Percentiles rank a stretch among this genome's conserved stretches.
Conservation (phyloP, 345 rosid genomes). For the Lepidium didymum region DNA sequence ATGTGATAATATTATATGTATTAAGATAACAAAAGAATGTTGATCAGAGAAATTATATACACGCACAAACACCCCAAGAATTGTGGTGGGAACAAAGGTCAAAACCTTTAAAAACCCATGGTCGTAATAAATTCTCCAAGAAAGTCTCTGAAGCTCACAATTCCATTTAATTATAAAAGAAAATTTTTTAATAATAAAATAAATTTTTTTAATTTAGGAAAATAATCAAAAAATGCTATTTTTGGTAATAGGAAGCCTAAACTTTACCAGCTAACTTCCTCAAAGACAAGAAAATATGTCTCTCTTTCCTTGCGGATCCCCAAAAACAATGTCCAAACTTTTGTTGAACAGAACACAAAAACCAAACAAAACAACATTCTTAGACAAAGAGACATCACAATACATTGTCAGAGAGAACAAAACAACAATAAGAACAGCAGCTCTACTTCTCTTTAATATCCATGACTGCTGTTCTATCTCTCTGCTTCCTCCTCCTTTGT, state of each 20-base stretch:
- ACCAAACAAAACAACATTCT: conserved; percentile 10
- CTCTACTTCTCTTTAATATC: conserved; percentile 7
- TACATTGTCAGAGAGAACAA: neutral
- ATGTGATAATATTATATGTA: no score
- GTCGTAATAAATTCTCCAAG: conserved; percentile 10
- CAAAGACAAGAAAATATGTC: conserved; percentile 14
- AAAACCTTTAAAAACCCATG: conserved; percentile 12
- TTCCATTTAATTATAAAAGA: neutral
- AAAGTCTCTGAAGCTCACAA: conserved; percentile 17
- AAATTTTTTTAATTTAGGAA: conserved; percentile 6
- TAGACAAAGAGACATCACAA: neutral
- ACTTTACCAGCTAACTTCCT: conserved; percentile 15
- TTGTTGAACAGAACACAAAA: conserved; percentile 17
- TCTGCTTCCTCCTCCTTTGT: conserved; percentile 3
- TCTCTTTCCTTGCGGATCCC: neutral
- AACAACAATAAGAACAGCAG: conserved; percentile 19
- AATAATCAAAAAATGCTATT: neutral
- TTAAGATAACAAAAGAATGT: no score
- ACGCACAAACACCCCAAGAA: neutral
- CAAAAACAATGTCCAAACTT: conserved; percentile 23
- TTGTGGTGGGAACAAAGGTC: neutral
- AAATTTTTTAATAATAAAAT: neutral
- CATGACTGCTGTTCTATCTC: conserved; percentile 28
- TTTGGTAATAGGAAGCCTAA: conserved; percentile 20
- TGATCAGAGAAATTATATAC: neutral